These are phyloP conservation scores for Aspergillus affinis DNA, from an alignment of 495 filamentous ascomycete genomes.

Conservation along the genomic window DNA sequence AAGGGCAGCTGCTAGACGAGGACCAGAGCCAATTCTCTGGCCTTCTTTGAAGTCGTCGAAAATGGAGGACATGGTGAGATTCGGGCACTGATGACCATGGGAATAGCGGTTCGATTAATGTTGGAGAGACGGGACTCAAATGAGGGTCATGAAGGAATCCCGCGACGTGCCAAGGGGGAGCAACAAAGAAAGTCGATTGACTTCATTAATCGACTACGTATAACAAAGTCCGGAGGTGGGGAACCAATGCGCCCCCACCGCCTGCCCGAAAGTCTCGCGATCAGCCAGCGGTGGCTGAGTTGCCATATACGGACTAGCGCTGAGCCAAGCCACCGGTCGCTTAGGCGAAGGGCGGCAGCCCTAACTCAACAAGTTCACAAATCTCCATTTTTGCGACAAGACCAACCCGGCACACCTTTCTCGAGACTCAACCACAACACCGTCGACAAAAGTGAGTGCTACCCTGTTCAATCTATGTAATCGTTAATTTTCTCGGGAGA, in stretches of 20 bases:
- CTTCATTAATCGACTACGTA: background rate
- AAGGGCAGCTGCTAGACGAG: conserved; percentile 65
- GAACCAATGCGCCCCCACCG: conserved; percentile 5
- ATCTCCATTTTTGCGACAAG: conserved; percentile 45
- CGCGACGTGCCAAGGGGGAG: background rate
- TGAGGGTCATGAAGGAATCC: background rate
- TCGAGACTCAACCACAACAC: conserved; percentile 53
- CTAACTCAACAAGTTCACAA: conserved; percentile 52
- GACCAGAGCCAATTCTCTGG: conserved; percentile 55
- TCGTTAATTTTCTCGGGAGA: background rate
- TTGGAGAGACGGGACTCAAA: background rate
- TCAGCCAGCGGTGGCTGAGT: conserved; percentile 16
- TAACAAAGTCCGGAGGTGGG: conserved; percentile 5
- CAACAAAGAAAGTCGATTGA: conserved; percentile 5
- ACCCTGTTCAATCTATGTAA: conserved; percentile 8
- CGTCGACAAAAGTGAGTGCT: conserved; percentile 56
- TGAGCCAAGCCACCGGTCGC: conserved; percentile 37
- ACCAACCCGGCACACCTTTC: conserved; percentile 37
- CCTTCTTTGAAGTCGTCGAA: conserved; percentile 62
- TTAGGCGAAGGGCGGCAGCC: conserved; percentile 50
- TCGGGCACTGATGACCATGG: background rate
- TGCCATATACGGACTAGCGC: conserved; percentile 28
- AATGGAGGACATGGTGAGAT: conserved; percentile 58
- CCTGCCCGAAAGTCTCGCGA: background rate
- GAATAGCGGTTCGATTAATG: background rate